Conservation (phyloP, 108 stramenopile genomes). For the Skeletonema potamos region DNA sequence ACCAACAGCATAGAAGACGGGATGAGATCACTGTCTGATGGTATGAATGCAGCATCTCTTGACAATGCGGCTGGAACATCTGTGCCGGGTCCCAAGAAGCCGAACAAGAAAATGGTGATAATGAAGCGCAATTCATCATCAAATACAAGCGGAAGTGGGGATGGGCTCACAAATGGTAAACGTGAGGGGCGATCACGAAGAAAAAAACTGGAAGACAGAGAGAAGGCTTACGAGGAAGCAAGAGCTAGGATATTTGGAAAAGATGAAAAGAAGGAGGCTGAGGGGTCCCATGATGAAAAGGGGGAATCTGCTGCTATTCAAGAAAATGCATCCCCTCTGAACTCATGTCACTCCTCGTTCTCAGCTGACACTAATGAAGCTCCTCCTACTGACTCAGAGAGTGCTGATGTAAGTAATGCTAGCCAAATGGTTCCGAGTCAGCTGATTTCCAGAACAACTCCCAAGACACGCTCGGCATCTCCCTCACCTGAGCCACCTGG, state of each 20-base stretch:
- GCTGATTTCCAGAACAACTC: background rate
- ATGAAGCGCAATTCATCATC: constrained; percentile 48
- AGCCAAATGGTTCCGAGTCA: constrained; percentile 7
- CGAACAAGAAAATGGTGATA: constrained; percentile 56
- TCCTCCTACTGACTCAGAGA: background rate
- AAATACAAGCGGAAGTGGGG: constrained; percentile 6
- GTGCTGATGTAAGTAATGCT: background rate
- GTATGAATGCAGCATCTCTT: constrained; percentile 11
- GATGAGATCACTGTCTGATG: constrained; percentile 16
- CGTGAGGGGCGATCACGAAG: constrained; percentile 33
- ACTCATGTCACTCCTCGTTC: constrained; percentile 17
- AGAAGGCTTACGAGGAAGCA: constrained; percentile 90
- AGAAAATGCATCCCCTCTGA: constrained; percentile 1
- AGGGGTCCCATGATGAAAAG: constrained; percentile 4
- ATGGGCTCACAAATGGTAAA: constrained; percentile 20
- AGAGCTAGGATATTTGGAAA: constrained; percentile 87
- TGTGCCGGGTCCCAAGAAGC: constrained; percentile 16
- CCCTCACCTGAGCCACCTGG: constrained; percentile 2
- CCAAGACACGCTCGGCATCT: background rate
- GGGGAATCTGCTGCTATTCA: constrained; percentile 5
- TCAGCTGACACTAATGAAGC: constrained; percentile 3
- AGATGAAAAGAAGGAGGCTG: constrained; percentile 13
- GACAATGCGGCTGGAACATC: background rate
- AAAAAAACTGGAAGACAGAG: constrained; percentile 74
- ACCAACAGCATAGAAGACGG: constrained; percentile 12